Conservation (phyloP, 805 yeast genomes). For the Nakazawaea peltata region DNA sequence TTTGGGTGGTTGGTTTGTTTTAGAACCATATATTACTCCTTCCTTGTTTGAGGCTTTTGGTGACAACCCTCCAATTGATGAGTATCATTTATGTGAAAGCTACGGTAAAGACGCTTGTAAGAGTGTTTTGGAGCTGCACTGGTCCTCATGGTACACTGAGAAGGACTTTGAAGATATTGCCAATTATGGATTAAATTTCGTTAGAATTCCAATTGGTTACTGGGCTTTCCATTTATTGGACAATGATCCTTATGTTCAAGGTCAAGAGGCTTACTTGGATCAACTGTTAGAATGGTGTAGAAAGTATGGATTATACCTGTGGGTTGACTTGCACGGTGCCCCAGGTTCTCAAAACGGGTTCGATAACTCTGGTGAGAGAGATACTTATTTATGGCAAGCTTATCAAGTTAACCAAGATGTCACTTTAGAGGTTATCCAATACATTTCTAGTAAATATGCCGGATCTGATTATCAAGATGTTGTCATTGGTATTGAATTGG, state of each 20-base stretch:
- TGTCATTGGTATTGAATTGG: constrained; percentile 60
- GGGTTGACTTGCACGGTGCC: constrained; percentile 74
- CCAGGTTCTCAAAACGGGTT: constrained; percentile 87
- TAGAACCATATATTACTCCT: constrained; percentile 68
- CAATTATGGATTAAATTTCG: constrained; percentile 52
- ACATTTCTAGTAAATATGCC: constrained; percentile 47
- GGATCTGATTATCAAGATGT: constrained; percentile 37
- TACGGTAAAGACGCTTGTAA: constrained; percentile 42
- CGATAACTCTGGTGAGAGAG: constrained; percentile 70
- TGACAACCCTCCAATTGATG: constrained; percentile 46
- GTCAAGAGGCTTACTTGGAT: constrained; percentile 58
- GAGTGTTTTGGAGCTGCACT: constrained; percentile 38
- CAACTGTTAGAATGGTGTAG: constrained; percentile 64
- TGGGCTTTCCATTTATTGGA: constrained; percentile 58
- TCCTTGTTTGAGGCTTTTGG: constrained; percentile 41
- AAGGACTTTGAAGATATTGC: constrained; percentile 46
- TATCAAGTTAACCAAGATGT: constrained; percentile 35
- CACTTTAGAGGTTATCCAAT: constrained; percentile 41
- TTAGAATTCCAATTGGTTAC: constrained; percentile 74
- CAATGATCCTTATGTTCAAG: constrained; percentile 57
- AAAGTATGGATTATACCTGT: constrained; percentile 49
- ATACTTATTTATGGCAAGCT: constrained; percentile 33
- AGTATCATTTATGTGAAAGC: constrained; percentile 40
- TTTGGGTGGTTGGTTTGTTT: constrained; percentile 66
- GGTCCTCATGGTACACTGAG: constrained; percentile 52